Percentiles rank a stretch among this genome's conserved stretches.
phyloP scores from a whole-genome alignment of 2,329 filamentous ascomycete species.

The Arthrobotrys sphaeroides region DNA sequence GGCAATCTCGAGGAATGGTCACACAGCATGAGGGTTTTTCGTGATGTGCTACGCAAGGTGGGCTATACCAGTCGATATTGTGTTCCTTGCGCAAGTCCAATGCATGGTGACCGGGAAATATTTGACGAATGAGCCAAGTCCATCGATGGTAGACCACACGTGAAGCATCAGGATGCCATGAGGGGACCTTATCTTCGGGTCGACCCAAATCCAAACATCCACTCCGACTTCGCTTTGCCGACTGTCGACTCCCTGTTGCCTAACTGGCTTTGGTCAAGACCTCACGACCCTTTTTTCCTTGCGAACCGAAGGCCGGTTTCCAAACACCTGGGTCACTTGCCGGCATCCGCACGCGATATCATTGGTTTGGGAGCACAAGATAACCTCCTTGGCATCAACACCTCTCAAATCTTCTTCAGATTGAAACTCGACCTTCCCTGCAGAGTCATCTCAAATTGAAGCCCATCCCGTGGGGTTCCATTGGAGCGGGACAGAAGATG shows the following conservation, averaged over 20 bases:
- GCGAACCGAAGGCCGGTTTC: conserved; percentile 20
- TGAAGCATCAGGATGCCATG: conserved; percentile 12
- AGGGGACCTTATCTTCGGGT: conserved; percentile 24
- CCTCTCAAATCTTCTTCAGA: conserved; percentile 37
- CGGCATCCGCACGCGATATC: conserved; percentile 46
- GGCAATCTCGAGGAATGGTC: conserved; percentile 17
- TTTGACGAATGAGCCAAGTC: conserved; percentile 10
- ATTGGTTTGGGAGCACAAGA: conserved; percentile 42
- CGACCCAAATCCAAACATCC: conserved; percentile 2
- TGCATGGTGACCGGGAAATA: conserved; percentile 30
- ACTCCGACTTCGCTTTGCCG: conserved; percentile 13
- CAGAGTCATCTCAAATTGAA: conserved; percentile 47
- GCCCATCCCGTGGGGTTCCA: conserved; percentile 40
- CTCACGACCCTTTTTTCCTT: conserved; percentile 13
- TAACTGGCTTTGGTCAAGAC: conserved; percentile 3
- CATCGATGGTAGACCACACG: conserved; percentile 2
- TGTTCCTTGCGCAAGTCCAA: conserved; percentile 10
- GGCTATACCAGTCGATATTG: background rate
- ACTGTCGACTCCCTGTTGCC: background rate
- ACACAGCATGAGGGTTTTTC: conserved; percentile 16
- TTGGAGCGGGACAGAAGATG: conserved; percentile 7
- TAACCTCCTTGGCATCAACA: conserved; percentile 41
- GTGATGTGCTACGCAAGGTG: background rate
- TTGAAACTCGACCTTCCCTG: conserved; percentile 37
- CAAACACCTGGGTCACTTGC: conserved; percentile 42